Evolutionary conservation across 768 basidiomycete genomes (phyloP).

Genomic region (Agrocybe praecox): DNA sequence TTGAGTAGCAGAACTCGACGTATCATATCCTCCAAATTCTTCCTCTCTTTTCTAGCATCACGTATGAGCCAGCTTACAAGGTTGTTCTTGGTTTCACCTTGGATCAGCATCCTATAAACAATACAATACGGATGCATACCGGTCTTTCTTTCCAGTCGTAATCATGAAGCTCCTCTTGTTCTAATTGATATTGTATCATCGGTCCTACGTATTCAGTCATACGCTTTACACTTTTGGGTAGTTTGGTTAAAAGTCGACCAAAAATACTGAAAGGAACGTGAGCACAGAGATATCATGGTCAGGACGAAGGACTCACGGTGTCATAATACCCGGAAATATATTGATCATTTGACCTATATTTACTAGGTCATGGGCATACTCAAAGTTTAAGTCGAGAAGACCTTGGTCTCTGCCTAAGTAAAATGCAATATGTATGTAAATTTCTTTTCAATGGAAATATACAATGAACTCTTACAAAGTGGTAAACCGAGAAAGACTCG

Average conservation of each 20-base stretch:
- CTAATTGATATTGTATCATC: not conserved
- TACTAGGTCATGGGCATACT: too few relatives aligned
- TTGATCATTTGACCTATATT: too few relatives aligned
- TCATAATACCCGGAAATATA: too few relatives aligned
- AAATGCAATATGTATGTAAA: too few relatives aligned
- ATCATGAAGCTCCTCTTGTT: not conserved
- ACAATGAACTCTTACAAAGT: too few relatives aligned
- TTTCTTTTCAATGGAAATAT: too few relatives aligned
- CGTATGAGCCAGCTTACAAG: conserved; percentile 30
- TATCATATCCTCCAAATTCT: conserved; percentile 16
- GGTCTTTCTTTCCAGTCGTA: not conserved
- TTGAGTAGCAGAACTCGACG: conserved; percentile 26
- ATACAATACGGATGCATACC: not conserved
- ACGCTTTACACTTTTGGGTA: conserved; percentile 1
- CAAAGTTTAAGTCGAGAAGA: too few relatives aligned
- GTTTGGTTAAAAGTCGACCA: not conserved
- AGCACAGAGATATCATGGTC: not conserved
- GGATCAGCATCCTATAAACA: not conserved
- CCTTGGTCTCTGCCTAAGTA: too few relatives aligned
- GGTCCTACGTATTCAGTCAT: not conserved
- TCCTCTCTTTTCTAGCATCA: conserved; percentile 23
- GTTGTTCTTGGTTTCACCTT: conserved; percentile 20
- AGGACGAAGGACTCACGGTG: too few relatives aligned
- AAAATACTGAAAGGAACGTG: conserved; percentile 4
- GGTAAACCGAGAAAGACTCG: too few relatives aligned